phyloP scores from a whole-genome alignment of 768 basidiomycete genomes.

The Tulasnella sp. region DNA sequence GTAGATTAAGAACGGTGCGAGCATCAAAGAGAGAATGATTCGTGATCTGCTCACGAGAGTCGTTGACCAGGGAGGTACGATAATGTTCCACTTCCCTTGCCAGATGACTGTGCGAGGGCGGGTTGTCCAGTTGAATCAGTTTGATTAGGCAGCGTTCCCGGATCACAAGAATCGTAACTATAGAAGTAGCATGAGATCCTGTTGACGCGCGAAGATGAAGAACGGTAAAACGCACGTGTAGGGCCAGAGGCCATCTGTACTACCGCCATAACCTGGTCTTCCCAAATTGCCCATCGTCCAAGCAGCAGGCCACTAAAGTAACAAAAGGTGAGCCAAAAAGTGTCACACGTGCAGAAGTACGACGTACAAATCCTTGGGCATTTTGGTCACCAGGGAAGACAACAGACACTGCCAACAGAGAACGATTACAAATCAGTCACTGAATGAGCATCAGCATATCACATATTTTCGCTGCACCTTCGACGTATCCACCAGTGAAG shows the following conservation, averaged over 20 bases:
- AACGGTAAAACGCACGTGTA: constrained; percentile 44
- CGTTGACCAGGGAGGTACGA: constrained; percentile 72
- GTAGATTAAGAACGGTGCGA: constrained; percentile 21
- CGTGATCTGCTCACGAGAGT: constrained; percentile 40
- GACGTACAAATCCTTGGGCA: constrained; percentile 37
- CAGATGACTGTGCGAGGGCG: constrained; percentile 34
- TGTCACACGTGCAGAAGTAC: neutral
- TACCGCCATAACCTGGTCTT: constrained; percentile 65
- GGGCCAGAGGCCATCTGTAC: constrained; percentile 76
- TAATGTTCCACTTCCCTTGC: constrained; percentile 46
- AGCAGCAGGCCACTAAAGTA: constrained; percentile 59
- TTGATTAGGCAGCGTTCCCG: constrained; percentile 47
- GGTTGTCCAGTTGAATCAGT: constrained; percentile 35
- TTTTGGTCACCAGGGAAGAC: constrained; percentile 48
- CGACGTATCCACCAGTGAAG: constrained; percentile 49
- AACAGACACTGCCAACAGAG: constrained; percentile 31
- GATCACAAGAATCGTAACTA: constrained; percentile 46
- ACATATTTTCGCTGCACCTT: constrained; percentile 36
- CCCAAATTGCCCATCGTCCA: constrained; percentile 89
- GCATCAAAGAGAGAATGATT: neutral
- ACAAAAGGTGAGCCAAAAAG: neutral
- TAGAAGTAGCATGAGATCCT: neutral
- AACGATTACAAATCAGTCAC: neutral
- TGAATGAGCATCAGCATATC: no score
- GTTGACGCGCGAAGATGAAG: neutral